phyloP scores from a whole-genome alignment of 78 protist species.

The Dictyostelium brefeldianum region DNA sequence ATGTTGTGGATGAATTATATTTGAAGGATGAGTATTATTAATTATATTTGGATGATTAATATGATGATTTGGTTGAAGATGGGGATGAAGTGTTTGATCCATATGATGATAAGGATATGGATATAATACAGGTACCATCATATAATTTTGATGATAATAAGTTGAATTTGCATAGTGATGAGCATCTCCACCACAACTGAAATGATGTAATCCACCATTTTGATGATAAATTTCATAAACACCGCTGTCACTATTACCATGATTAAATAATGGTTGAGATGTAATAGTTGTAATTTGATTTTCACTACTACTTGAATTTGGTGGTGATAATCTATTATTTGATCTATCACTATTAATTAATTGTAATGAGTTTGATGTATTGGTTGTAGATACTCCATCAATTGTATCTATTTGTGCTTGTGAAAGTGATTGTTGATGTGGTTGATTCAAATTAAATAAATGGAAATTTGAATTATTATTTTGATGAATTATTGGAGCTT shows the following conservation, averaged over 20 bases:
- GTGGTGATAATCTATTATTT: background rate
- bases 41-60: background rate
- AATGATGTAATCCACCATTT: background rate
- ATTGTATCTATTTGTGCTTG: no score
- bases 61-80: background rate
- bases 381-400: background rate
- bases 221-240: background rate
- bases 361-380: background rate
- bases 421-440: constrained; percentile 19
- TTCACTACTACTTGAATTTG: background rate
- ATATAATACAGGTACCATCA: constrained; percentile 66
- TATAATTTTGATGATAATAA: background rate
- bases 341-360: background rate
- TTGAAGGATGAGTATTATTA: no score
- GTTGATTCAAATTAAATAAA: background rate
- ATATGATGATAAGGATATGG: constrained; percentile 21
- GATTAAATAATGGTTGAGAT: background rate
- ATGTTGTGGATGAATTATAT: no score
- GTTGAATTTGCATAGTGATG: background rate
- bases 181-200: background rate
- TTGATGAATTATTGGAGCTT: no score
- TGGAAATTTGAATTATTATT: no score
- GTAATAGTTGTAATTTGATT: background rate
- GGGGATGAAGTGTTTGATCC: background rate
- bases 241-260: background rate